Percentiles rank a stretch among this genome's conserved stretches.
These are phyloP conservation scores for Lachnellula suecica DNA, from an alignment of 2,329 filamentous ascomycete species.

Conservation along the genomic window DNA sequence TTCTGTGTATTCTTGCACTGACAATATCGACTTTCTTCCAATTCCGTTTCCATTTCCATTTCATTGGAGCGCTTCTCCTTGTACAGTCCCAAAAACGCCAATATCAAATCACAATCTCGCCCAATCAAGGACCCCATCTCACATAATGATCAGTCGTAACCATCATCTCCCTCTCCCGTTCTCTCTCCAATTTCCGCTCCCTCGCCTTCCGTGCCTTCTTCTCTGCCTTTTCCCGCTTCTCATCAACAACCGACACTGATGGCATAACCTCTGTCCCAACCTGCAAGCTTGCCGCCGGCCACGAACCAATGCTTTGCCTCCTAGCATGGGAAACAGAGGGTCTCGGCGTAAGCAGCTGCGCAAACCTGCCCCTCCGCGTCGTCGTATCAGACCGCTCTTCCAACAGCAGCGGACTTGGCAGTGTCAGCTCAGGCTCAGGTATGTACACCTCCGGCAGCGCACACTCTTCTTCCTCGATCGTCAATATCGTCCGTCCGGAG, in stretches of 20 bases:
- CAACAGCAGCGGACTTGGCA: not conserved
- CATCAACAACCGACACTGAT: not conserved
- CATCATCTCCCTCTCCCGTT: not conserved
- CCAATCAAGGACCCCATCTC: not conserved
- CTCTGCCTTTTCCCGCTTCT: not conserved
- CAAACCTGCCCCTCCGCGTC: not conserved
- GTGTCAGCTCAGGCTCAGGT: not conserved
- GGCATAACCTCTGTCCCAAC: not conserved
- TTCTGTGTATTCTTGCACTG: no score
- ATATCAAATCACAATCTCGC: no score
- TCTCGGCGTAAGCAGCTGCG: not conserved
- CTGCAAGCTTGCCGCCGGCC: not conserved
- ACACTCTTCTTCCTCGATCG: slow-evolving; percentile 7
- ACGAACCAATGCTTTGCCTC: not conserved
- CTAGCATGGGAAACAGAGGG: not conserved
- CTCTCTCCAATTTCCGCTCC: not conserved
- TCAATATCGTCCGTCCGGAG: not conserved
- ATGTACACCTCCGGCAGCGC: not conserved
- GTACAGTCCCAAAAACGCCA: no score
- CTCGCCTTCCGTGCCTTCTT: not conserved
- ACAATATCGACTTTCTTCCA: no score
- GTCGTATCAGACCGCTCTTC: not conserved
- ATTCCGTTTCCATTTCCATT: no score
- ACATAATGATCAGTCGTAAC: not conserved
- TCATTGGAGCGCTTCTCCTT: no score